Evolutionary conservation across 805 yeast genomes (phyloP).

Genomic region (Babjeviella inositovora): DNA sequence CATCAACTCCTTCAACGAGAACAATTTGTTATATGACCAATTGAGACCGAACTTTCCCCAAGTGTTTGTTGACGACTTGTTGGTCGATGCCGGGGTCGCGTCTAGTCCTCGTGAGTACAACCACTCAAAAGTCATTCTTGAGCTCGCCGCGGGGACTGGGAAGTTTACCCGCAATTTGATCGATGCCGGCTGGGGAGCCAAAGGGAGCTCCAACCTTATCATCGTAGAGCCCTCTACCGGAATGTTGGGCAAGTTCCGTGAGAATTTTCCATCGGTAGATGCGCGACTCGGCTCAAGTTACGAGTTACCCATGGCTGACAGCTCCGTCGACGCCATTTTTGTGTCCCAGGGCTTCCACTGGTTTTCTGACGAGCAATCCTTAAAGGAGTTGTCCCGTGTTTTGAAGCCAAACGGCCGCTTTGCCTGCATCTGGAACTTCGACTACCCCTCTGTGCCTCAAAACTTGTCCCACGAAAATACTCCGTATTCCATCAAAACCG

Average conservation of each 20-base stretch:
- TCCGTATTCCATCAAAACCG: no score
- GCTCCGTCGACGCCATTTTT: slow-evolving; percentile 28
- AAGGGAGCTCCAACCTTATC: slow-evolving; percentile 13
- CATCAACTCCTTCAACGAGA: slow-evolving; percentile 28
- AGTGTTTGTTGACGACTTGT: slow-evolving; percentile 22
- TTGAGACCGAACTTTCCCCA: slow-evolving; percentile 33
- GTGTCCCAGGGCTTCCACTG: slow-evolving; percentile 54
- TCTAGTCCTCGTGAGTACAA: slow-evolving; percentile 2
- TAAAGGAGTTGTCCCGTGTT: slow-evolving; percentile 33
- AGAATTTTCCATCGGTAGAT: slow-evolving; percentile 26
- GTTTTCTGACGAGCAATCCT: slow-evolving; percentile 34
- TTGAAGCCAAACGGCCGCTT: slow-evolving; percentile 30
- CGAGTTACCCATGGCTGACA: slow-evolving; percentile 24
- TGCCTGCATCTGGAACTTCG: slow-evolving; percentile 48
- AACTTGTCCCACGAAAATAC: no score
- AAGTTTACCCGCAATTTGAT: slow-evolving; percentile 34
- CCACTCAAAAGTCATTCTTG: slow-evolving; percentile 17
- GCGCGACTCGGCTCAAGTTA: slow-evolving; percentile 23
- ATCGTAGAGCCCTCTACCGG: slow-evolving; percentile 44
- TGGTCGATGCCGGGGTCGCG: slow-evolving; percentile 9
- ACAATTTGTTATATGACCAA: slow-evolving; percentile 32
- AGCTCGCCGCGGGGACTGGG: slow-evolving; percentile 51
- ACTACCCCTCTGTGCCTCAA: slow-evolving; percentile 8
- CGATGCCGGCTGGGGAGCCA: slow-evolving; percentile 15
- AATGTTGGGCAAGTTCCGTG: slow-evolving; percentile 29